Percentiles rank a stretch among this genome's conserved stretches.
Conservation (phyloP, 257 asterid species). For the Plectranthus barbatus region DNA sequence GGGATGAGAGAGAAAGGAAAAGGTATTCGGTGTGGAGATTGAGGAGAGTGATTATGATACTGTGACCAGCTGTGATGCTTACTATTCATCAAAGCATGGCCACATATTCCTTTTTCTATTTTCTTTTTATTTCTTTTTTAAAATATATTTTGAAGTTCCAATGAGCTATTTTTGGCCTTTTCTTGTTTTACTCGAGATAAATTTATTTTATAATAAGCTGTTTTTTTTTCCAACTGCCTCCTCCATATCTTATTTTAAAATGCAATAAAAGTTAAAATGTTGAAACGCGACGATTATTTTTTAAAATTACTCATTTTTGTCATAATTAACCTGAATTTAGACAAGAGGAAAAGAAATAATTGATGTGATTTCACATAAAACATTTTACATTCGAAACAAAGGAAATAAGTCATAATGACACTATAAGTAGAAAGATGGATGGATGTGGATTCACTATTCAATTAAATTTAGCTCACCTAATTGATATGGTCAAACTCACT, state of each 20-base stretch:
- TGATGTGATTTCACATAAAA: too few species aligned
- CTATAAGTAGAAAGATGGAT: slow-evolving; percentile 2
- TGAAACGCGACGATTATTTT: too few species aligned
- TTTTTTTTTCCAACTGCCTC: too few species aligned
- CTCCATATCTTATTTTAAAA: too few species aligned
- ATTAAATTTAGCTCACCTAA: slow-evolving; percentile 6
- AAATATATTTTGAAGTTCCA: neutral
- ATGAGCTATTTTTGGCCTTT: slow-evolving; percentile 14
- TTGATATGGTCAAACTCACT: slow-evolving; percentile 25
- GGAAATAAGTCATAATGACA: too few species aligned
- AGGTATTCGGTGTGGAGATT: slow-evolving; percentile 20
- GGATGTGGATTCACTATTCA: slow-evolving; percentile 7
- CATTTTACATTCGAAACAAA: too few species aligned
- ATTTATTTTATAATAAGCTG: too few species aligned
- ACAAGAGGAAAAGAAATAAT: too few species aligned
- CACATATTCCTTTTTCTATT: slow-evolving; percentile 28
- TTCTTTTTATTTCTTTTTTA: neutral
- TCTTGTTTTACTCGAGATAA: neutral
- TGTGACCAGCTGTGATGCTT: slow-evolving; percentile 54
- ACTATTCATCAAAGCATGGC: slow-evolving; percentile 38
- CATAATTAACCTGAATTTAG: too few species aligned
- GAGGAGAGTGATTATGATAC: slow-evolving; percentile 33
- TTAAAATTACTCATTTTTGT: too few species aligned
- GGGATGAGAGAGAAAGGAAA: neutral
- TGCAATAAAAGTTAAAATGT: too few species aligned